phyloP scores from a whole-genome alignment of 805 yeast genomes.

The Ogataea angusta region DNA sequence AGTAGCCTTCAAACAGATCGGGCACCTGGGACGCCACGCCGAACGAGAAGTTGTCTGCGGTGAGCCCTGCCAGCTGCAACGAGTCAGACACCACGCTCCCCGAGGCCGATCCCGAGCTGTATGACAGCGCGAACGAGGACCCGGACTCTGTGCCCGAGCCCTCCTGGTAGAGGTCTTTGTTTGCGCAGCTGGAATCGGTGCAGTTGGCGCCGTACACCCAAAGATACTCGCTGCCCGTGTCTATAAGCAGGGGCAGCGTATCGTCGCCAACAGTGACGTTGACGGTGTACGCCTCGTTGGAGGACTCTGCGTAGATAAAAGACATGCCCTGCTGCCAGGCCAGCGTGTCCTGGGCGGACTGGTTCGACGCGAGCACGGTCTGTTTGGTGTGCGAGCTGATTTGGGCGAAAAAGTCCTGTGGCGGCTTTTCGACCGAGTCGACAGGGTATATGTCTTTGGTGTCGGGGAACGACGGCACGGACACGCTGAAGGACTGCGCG shows the following conservation, averaged over 20 bases:
- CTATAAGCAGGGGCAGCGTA: slow-evolving; percentile 52
- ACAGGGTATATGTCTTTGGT: slow-evolving; percentile 22
- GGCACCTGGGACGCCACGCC: slow-evolving; percentile 57
- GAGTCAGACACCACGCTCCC: slow-evolving; percentile 45
- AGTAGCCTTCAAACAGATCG: slow-evolving; percentile 46
- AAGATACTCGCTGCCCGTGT: slow-evolving; percentile 62
- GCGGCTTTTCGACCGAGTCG: slow-evolving; percentile 9
- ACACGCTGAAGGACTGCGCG: slow-evolving; percentile 5
- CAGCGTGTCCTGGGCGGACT: slow-evolving; percentile 3
- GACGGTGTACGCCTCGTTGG: slow-evolving; percentile 36
- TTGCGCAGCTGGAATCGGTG: slow-evolving; percentile 40
- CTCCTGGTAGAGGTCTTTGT: slow-evolving; percentile 31
- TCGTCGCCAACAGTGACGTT: slow-evolving; percentile 39
- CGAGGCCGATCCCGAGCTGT: slow-evolving; percentile 51
- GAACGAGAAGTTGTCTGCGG: slow-evolving; percentile 40
- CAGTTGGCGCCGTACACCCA: slow-evolving; percentile 62
- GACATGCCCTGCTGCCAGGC: slow-evolving; percentile 23
- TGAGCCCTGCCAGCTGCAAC: slow-evolving; percentile 35
- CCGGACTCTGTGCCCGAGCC: slow-evolving; percentile 15
- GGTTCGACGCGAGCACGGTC: slow-evolving; percentile 4
- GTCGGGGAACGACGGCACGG: slow-evolving; percentile 4
- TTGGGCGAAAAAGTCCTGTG: slow-evolving; percentile 1
- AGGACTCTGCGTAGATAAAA: slow-evolving; percentile 25
- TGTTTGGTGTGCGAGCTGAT: slow-evolving; percentile 4
- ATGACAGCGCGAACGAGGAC: slow-evolving; percentile 44